These are phyloP conservation scores for Xylariales sp. DNA, from an alignment of 2,329 filamentous ascomycete species.

Conservation along the genomic window DNA sequence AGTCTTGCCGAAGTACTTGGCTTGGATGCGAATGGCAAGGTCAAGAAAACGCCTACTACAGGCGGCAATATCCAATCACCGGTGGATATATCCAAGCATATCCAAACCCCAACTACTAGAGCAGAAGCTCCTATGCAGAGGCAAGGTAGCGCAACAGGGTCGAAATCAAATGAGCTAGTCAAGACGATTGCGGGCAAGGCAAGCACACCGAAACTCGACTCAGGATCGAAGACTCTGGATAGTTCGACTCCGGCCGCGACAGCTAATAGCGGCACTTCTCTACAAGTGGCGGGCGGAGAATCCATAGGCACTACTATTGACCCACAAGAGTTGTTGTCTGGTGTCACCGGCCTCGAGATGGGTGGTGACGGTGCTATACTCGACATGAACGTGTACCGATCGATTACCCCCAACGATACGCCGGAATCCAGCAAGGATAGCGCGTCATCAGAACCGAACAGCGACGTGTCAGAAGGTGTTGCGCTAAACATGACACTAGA, in stretches of 20 bases:
- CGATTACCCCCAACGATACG: conserved; percentile 71
- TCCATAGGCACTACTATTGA: conserved; percentile 57
- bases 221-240: conserved; percentile 43
- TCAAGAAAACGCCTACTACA: conserved; percentile 52
- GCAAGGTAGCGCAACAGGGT: conserved; percentile 58
- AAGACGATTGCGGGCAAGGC: conserved; percentile 43
- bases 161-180: conserved; percentile 52
- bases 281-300: conserved; percentile 2
- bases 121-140: conserved; percentile 62
- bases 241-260: conserved; percentile 29
- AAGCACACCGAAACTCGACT: conserved; percentile 42
- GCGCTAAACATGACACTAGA: conserved; percentile 60
- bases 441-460: conserved; percentile 69
- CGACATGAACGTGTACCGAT: conserved; percentile 65
- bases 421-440: conserved; percentile 73
- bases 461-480: conserved; percentile 68
- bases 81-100: conserved; percentile 59
- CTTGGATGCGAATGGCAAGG: conserved; percentile 62
- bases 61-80: conserved; percentile 39
- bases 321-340: conserved; percentile 61
- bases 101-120: conserved; percentile 57
- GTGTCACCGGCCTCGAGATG: conserved; percentile 56
- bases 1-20: conserved; percentile 62
- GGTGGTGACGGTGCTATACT: conserved; percentile 61
- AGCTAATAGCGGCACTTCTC: conserved; percentile 48